Base-by-base conservation (phyloP, 257 asterid genomes). In the Solanum appendiculatum region DNA sequence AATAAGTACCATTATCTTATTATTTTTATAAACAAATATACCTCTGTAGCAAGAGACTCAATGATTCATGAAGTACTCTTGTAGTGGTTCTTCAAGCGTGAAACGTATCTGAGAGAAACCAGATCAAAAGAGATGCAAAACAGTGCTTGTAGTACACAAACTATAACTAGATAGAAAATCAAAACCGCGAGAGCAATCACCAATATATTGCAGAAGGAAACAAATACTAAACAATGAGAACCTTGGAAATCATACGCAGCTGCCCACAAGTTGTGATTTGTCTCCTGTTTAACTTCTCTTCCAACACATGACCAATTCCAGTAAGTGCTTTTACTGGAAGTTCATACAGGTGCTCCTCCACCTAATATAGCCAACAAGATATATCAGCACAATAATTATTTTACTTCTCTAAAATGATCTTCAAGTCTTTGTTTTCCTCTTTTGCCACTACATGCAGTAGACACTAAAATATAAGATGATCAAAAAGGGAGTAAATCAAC, bases 311-410 rank as follows among this genome's bases (percentile, higher is more conserved):
- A 46, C 99, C 99, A 84, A 97, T 95, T 83, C 99, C 99, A 83
- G 99, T 99, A 91, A 97, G 99, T 87, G 93, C 95, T 93, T 96
- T 95, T 37, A 95, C 98, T 66, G 99, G 99, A 90, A 97, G 99
- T 82, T 91, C 89, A 66, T 87, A 37, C 88, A 97, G 89, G 89
- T 93, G 93, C 88, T 91, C 91, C 87, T 95, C 97, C 89, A 95
- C 96, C 99, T 97, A 93, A 81, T 48, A 80, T 46, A 84, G 91
- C 60, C 86, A 82, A 82, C 78, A 89, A 75, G 64, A 74, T 34
- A 48, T 36, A 72, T 37, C 33, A 88, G 64, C 69, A 85, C 60
- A 75, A 40, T 54, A 51, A 46, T 16, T 29, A 46, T 48, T 81
- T 31, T 54, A 48, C 44, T 46, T 81, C 68, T 48, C 85, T 33